Conservation (phyloP, 371 early-diverging fungal species). For the Mucor plumbeus region DNA sequence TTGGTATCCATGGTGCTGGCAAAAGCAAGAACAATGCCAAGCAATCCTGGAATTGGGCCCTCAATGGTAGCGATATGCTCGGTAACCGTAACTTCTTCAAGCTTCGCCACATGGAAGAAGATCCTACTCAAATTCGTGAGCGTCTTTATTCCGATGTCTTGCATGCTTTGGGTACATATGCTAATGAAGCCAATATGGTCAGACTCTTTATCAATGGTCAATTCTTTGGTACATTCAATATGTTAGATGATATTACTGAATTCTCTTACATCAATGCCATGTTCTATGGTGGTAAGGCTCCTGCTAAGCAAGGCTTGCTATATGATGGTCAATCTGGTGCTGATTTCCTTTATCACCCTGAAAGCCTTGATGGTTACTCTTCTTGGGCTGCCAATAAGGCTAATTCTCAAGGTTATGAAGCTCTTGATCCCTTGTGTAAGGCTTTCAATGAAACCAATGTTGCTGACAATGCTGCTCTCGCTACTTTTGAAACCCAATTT, state of each 20-base stretch:
- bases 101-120: constrained; percentile 62
- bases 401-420: constrained; percentile 43
- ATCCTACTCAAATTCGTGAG: constrained; percentile 66
- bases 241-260: constrained; percentile 55
- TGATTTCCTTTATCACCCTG: constrained; percentile 45
- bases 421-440: constrained; percentile 48
- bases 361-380: constrained; percentile 33
- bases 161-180: constrained; percentile 55
- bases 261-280: constrained; percentile 55
- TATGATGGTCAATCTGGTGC: constrained; percentile 63
- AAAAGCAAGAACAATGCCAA: constrained; percentile 63
- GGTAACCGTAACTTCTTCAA: constrained; percentile 59
- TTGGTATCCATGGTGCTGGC: constrained; percentile 60
- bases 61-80: constrained; percentile 35
- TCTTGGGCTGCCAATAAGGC: constrained; percentile 36
- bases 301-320: constrained; percentile 51
- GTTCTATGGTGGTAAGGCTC: constrained; percentile 52
- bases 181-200: constrained; percentile 58
- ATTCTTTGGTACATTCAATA: constrained; percentile 59
- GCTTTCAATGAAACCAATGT: constrained; percentile 44
- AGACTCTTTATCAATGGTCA: constrained; percentile 58
- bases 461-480: constrained; percentile 46
- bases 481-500: constrained; percentile 41
- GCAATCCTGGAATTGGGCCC: constrained; percentile 59
- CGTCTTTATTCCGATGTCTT: constrained; percentile 59